These are phyloP conservation scores for Lentinula aciculospora DNA, from an alignment of 768 basidiomycete genomes.

Conservation along the genomic window DNA sequence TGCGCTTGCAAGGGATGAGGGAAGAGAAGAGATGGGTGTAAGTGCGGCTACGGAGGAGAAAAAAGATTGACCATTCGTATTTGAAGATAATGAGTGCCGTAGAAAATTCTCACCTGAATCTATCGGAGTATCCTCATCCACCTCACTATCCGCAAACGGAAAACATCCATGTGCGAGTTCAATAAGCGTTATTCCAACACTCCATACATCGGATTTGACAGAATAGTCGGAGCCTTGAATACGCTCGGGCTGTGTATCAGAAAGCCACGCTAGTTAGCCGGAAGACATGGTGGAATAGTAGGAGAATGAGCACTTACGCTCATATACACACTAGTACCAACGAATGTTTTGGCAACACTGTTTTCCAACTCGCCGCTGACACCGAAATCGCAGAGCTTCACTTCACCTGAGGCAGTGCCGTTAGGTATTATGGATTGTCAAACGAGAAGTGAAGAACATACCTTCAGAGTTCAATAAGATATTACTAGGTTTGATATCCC, in stretches of 20 bases:
- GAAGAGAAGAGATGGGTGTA: not conserved
- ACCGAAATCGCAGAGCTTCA: slow-evolving; percentile 99
- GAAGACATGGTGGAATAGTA: slow-evolving; percentile 22
- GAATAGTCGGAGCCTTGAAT: slow-evolving; percentile 98
- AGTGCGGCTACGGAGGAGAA: not conserved
- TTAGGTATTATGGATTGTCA: slow-evolving; percentile 82
- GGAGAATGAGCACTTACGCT: slow-evolving; percentile 49
- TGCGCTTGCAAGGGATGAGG: not conserved
- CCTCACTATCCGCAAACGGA: slow-evolving; percentile 75
- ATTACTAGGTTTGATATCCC: slow-evolving; percentile 77
- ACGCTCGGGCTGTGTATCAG: slow-evolving; percentile 79
- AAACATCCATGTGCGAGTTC: slow-evolving; percentile 98
- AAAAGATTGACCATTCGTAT: not conserved
- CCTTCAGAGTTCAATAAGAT: slow-evolving; percentile 92
- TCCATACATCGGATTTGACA: slow-evolving; percentile 99
- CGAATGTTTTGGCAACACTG: slow-evolving; percentile 97
- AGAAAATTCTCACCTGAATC: not conserved
- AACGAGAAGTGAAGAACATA: not conserved
- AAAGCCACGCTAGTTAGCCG: slow-evolving; percentile 1
- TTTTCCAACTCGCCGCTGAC: slow-evolving; percentile 99
- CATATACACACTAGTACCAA: slow-evolving; percentile 99
- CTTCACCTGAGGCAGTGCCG: slow-evolving; percentile 88
- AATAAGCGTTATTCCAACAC: slow-evolving; percentile 92
- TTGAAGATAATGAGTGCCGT: no score
- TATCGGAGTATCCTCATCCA: not conserved